Evolutionary conservation across 2,329 filamentous ascomycete species (phyloP), one percentile per base, ranked within the genome.

Genomic region (Penicillium occitanis): DNA sequence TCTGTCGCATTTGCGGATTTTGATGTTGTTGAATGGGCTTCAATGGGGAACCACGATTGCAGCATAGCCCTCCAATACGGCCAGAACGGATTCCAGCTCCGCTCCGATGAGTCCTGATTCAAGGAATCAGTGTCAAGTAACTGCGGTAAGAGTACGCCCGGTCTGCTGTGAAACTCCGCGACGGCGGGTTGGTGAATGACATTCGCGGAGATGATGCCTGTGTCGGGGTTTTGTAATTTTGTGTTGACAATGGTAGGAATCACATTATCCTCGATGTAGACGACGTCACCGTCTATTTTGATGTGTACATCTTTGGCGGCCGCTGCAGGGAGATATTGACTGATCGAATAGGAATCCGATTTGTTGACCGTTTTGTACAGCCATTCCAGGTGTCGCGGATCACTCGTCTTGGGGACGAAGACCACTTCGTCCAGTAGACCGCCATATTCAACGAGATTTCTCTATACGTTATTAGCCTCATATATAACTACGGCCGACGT

Each of bases 151-250:
- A 86, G 79, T 19, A 82, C 81, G 5, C 83, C 83, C 8, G 84
- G 77, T 65, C 85, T 85, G 70, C 81, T 83, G 69, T 88, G 86
- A 19, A 87, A 77, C 76, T 83, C 82, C 59, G 81, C 80, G 37
- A 86, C 81, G 11, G 84, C 78, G 14, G 84, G 85, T 59, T 85
- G 83, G 67, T 87, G 87, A 68, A 87, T 76, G 25, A 88, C 78
- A 68, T 87, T 87, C 60, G 84, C 84, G 2, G 84, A 85, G 14
- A 87, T 82, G 55, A 83, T 75, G 68, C 81, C 81, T 30, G 80
- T 80, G 46, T 85, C 80, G 7, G 84, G 83, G 37, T 86, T 79
- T 3, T 81, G 77, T 59, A 85, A 72, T 68, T 83, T 83, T 22
- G 83, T 84, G 68, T 83, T 82, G 33, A 86, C 79, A 6, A 88